Conservation (phyloP, 306 rosid species). For the Mimosa bimucronata region DNA sequence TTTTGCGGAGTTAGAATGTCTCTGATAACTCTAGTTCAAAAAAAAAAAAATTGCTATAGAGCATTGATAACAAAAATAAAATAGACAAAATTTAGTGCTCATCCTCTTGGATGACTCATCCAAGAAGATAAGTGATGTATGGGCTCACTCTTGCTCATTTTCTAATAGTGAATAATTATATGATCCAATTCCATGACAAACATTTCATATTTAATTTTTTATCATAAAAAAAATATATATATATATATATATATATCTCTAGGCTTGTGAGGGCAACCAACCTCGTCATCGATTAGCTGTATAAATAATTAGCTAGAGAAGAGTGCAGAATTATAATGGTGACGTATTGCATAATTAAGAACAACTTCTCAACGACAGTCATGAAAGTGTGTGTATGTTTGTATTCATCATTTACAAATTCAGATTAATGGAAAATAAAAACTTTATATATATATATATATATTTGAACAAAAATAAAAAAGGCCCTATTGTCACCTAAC, state of each 20-base stretch:
- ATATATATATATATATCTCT: too few species aligned
- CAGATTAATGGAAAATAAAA: constrained; percentile 3
- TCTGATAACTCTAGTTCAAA: neutral
- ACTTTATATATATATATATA: too few species aligned
- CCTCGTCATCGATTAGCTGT: neutral
- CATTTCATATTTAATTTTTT: neutral
- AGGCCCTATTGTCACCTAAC: constrained; percentile 24
- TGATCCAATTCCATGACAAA: neutral
- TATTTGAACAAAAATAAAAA: constrained; percentile 23
- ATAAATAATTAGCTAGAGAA: neutral
- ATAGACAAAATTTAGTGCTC: neutral
- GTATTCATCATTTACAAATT: neutral
- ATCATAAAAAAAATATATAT: neutral
- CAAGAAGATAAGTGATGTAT: neutral
- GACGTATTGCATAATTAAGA: neutral
- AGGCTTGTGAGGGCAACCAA: neutral
- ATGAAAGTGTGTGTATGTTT: neutral
- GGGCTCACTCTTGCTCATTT: neutral
- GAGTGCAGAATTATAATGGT: neutral
- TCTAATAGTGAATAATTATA: neutral
- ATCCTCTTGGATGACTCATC: neutral
- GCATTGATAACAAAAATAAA: neutral
- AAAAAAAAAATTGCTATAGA: neutral
- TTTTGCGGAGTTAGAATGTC: neutral
- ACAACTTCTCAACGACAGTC: neutral